Evolutionary conservation across 192 early-diverging fungal genomes (phyloP).

Genomic region (Diversispora epigaea): DNA sequence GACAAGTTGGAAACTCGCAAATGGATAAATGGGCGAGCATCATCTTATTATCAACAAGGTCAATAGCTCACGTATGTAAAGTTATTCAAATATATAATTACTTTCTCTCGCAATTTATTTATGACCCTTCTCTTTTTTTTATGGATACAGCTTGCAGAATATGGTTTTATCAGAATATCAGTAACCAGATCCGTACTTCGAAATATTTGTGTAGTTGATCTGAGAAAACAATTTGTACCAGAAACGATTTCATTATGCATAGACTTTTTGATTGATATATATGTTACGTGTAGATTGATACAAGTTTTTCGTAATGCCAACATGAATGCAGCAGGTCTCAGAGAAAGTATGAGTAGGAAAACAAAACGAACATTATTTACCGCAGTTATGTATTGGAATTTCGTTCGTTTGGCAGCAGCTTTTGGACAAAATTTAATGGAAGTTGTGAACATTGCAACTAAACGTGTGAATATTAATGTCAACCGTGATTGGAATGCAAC

Average conservation of each 20-base stretch:
- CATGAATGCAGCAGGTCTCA: background rate
- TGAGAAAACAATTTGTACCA: too few species aligned
- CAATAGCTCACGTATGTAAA: background rate
- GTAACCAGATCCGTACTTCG: background rate
- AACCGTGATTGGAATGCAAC: too few species aligned
- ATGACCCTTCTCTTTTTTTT: background rate
- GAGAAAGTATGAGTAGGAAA: background rate
- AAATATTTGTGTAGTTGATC: too few species aligned
- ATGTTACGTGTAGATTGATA: background rate
- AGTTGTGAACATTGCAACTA: too few species aligned
- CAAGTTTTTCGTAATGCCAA: background rate
- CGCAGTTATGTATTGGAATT: constrained; percentile 33
- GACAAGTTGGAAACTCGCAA: background rate
- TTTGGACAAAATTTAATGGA: background rate
- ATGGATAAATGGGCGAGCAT: background rate
- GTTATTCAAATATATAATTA: background rate
- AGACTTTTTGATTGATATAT: constrained; percentile 14
- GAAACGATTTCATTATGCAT: background rate
- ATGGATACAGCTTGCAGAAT: background rate
- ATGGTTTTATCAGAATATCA: background rate
- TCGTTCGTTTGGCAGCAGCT: background rate
- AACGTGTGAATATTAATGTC: too few species aligned
- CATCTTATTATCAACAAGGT: background rate
- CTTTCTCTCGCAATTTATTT: background rate
- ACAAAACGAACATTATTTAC: constrained; percentile 22